Conservation (phyloP, 768 basidiomycete species). For the Hortiboletus campestris region DNA sequence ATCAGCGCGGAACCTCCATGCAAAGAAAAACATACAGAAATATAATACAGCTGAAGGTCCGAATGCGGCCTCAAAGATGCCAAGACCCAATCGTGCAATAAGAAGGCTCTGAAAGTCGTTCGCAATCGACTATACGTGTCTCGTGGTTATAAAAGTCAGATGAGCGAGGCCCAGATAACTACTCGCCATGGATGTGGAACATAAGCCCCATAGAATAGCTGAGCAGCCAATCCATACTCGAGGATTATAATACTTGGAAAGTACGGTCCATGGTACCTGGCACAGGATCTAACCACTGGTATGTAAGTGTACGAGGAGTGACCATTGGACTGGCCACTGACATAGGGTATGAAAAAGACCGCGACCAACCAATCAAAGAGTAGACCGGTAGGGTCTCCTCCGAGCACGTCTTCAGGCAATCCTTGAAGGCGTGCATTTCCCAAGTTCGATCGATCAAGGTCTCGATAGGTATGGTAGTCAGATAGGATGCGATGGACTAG, state of each 20-base stretch:
- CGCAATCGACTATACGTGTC: constrained; percentile 21
- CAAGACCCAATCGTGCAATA: constrained; percentile 31
- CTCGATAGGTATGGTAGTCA: constrained; percentile 12
- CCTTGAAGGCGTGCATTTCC: constrained; percentile 80
- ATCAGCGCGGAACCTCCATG: constrained; percentile 15
- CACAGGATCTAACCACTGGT: constrained; percentile 52
- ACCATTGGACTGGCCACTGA: constrained; percentile 28
- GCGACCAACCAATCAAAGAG: constrained; percentile 81
- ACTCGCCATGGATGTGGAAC: constrained; percentile 67
- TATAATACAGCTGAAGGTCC: constrained; percentile 34
- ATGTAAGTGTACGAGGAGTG: not conserved
- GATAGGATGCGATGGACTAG: not conserved
- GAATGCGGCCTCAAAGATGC: constrained; percentile 36
- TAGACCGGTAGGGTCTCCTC: constrained; percentile 64
- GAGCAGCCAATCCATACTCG: constrained; percentile 66
- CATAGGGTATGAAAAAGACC: constrained; percentile 78
- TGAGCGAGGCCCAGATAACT: not conserved
- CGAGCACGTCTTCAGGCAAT: constrained; percentile 59
- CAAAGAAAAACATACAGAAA: constrained; percentile 18
- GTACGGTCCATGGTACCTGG: constrained; percentile 66
- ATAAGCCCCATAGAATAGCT: constrained; percentile 71
- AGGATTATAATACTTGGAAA: constrained; percentile 69
- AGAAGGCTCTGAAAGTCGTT: constrained; percentile 29
- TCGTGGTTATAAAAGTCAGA: not conserved
- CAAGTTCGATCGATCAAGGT: constrained; percentile 74